These are phyloP conservation scores for Neurospora crassa DNA, from an alignment of 2,329 filamentous ascomycete species.

Conservation along the genomic window DNA sequence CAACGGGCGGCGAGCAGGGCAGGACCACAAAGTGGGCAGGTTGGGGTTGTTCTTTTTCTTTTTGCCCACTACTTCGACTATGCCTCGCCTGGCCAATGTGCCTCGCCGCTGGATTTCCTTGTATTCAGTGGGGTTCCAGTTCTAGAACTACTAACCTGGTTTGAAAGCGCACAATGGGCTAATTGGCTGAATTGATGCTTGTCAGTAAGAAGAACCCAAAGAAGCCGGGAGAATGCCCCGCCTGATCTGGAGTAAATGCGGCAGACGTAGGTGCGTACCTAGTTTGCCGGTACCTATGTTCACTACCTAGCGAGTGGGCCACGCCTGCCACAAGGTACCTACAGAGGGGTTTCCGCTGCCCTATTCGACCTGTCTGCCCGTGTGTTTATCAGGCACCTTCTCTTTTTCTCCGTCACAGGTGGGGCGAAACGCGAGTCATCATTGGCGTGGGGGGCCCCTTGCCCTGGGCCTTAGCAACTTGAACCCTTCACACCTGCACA, in stretches of 20 bases:
- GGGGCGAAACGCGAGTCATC: conserved; percentile 4
- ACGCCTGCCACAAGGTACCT: neutral
- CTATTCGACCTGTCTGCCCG: neutral
- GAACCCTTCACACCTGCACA: neutral
- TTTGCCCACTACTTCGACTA: neutral
- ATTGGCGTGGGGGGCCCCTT: conserved; percentile 1
- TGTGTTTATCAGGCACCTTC: neutral
- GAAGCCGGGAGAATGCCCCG: neutral
- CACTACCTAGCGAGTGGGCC: neutral
- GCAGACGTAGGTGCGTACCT: neutral
- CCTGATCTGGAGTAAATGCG: neutral
- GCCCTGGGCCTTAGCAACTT: neutral
- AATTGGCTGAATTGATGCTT: neutral
- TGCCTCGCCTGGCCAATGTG: neutral
- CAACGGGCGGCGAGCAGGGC: neutral
- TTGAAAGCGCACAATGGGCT: neutral
- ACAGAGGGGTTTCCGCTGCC: neutral
- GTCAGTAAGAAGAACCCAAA: neutral
- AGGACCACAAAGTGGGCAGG: neutral
- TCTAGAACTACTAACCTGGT: neutral
- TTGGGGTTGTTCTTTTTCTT: neutral
- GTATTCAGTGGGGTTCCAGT: neutral
- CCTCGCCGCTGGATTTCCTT: neutral
- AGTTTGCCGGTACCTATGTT: too few species aligned
- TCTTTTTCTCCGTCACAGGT: neutral